These are phyloP conservation scores for Hirschioporus abietinus DNA, from an alignment of 768 basidiomycete species.

Conservation along the genomic window DNA sequence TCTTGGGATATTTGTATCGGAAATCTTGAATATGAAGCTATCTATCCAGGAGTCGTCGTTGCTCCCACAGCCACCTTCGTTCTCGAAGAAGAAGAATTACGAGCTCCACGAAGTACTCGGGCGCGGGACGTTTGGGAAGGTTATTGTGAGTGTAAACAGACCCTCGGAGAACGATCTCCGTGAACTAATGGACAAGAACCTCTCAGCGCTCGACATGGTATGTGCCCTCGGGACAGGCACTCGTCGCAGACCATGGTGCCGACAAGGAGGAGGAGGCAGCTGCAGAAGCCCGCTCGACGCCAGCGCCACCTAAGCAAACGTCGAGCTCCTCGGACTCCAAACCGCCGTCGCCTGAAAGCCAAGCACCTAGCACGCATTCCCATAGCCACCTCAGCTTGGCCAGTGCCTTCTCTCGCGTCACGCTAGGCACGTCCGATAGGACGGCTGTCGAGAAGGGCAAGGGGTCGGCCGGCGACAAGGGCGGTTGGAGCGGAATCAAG, in stretches of 20 bases:
- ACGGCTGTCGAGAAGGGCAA: conserved; percentile 13
- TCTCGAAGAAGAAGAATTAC: conserved; percentile 80
- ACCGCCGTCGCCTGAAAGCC: conserved; percentile 1
- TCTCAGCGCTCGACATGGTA: conserved; percentile 72
- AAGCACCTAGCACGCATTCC: conserved; percentile 11
- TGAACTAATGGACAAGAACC: neutral
- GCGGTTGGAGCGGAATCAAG: conserved; percentile 29
- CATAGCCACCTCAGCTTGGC: neutral
- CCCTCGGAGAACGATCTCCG: neutral
- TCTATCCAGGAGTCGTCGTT: conserved; percentile 46
- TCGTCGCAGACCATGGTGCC: conserved; percentile 54
- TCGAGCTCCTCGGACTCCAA: neutral
- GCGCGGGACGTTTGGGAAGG: conserved; percentile 86
- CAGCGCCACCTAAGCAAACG: neutral
- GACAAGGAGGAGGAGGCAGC: conserved; percentile 23
- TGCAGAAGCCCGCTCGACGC: conserved; percentile 12
- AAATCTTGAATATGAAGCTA: conserved; percentile 25
- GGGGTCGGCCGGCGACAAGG: conserved; percentile 15
- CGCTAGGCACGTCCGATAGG: neutral
- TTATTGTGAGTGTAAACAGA: conserved; percentile 52
- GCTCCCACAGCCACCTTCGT: conserved; percentile 80
- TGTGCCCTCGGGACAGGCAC: conserved; percentile 57
- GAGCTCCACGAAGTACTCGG: conserved; percentile 71
- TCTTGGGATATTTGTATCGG: neutral
- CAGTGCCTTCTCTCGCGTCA: neutral